Evolutionary conservation across 495 filamentous ascomycete genomes (phyloP).

Genomic region (Cudoniella acicularis): DNA sequence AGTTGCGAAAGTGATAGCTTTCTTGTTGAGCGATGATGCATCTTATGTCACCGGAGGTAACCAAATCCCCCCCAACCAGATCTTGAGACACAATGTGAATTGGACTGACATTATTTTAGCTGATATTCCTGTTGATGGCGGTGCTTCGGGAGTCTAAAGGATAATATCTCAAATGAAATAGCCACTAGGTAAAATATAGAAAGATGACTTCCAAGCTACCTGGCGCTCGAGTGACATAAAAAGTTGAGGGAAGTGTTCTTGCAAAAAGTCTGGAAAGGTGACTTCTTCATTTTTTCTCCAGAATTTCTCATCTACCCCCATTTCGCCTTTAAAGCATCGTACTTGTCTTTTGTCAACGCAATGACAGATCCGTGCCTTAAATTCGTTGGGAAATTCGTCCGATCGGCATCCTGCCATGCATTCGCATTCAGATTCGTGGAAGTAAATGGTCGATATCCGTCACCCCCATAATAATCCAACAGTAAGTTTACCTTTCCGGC

Average conservation of each 20-base stretch:
- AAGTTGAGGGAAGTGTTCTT: no score
- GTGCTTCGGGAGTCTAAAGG: neutral
- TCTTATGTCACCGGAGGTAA: constrained; percentile 21
- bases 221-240: no score
- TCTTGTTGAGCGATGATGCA: constrained; percentile 21
- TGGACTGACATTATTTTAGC: neutral
- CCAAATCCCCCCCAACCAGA: neutral
- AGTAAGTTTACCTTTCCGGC: constrained; percentile 41
- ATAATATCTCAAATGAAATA: no score
- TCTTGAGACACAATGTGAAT: no score
- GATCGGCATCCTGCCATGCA: neutral
- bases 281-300: neutral
- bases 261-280: no score
- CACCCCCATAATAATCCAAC: constrained; percentile 47
- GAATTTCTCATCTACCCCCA: no score
- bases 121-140: neutral
- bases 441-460: constrained; percentile 49
- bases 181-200: no score
- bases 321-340: neutral
- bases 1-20: constrained; percentile 17
- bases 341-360: neutral
- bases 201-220: no score
- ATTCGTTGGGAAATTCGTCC: neutral
- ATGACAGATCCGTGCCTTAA: neutral
- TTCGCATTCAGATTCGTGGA: constrained; percentile 35